Evolutionary conservation across 805 yeast species (phyloP).

Genomic region (Diddensiella santjacobensis): DNA sequence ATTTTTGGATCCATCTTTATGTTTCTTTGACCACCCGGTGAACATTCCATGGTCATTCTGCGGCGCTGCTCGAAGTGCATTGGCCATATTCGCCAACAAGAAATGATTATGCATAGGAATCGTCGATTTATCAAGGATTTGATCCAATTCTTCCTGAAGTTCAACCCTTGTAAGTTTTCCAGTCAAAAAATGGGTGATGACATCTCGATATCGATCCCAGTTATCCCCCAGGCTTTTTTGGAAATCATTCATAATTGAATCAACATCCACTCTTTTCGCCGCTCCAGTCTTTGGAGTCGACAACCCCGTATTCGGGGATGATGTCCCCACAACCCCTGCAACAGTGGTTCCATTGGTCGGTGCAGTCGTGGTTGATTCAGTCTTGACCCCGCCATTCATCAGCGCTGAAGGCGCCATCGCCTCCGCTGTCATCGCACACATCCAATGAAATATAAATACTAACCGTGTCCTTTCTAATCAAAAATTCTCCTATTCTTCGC

Average conservation of each 20-base stretch:
- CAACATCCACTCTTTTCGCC: slow-evolving; percentile 53
- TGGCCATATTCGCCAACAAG: slow-evolving; percentile 75
- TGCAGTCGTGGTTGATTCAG: neutral
- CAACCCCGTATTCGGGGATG: neutral
- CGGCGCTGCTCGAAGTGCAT: slow-evolving; percentile 74
- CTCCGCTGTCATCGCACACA: slow-evolving; percentile 1
- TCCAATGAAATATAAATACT: no score
- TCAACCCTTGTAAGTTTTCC: slow-evolving; percentile 80
- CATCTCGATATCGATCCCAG: slow-evolving; percentile 85
- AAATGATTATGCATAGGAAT: slow-evolving; percentile 77
- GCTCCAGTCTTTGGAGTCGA: slow-evolving; percentile 2
- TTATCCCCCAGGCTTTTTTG: slow-evolving; percentile 67
- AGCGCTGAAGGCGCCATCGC: slow-evolving; percentile 4
- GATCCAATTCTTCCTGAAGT: slow-evolving; percentile 53
- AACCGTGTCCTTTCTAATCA: no score
- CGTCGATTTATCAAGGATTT: slow-evolving; percentile 49
- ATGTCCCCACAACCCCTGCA: neutral
- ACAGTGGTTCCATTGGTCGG: neutral
- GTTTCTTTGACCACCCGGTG: slow-evolving; percentile 46
- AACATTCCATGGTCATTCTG: slow-evolving; percentile 43
- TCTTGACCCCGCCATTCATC: slow-evolving; percentile 1
- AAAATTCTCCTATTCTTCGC: no score
- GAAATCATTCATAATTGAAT: slow-evolving; percentile 63
- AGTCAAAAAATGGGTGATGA: slow-evolving; percentile 67
- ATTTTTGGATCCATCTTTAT: slow-evolving; percentile 42